Evolutionary conservation across 192 early-diverging fungal species (phyloP).

Genomic region (Chytriomyces hyalinus): DNA sequence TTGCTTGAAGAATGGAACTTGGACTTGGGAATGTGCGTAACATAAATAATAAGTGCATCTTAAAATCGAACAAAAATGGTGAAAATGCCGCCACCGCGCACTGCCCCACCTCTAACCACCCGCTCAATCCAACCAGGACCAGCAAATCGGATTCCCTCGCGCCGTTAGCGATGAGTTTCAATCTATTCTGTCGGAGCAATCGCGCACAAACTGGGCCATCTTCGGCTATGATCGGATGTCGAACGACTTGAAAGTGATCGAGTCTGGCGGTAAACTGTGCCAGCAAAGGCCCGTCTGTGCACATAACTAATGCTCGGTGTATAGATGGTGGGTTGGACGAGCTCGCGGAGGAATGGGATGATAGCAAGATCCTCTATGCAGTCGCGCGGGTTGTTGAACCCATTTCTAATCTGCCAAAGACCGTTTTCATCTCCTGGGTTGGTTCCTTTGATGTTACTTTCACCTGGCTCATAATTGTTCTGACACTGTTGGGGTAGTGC

Average conservation of each 20-base stretch:
- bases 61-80: neutral
- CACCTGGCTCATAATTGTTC: neutral
- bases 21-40: too few relatives aligned
- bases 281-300: neutral
- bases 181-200: constrained; percentile 37
- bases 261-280: constrained; percentile 54
- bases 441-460: constrained; percentile 15
- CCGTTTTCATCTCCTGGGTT: constrained; percentile 93
- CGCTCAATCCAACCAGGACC: neutral
- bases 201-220: constrained; percentile 68
- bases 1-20: too few relatives aligned
- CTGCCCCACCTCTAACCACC: constrained; percentile 5
- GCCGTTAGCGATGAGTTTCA: constrained; percentile 33
- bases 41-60: too few relatives aligned
- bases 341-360: constrained; percentile 88
- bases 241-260: constrained; percentile 41
- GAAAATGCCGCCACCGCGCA: neutral
- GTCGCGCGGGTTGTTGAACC: constrained; percentile 85
- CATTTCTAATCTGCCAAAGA: constrained; percentile 83
- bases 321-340: constrained; percentile 80
- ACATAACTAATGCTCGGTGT: too few relatives aligned
- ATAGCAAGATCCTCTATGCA: constrained; percentile 88
- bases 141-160: constrained; percentile 36
- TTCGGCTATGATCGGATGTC: constrained; percentile 46
- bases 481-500: constrained; percentile 57